Evolutionary conservation across 257 asterid species (phyloP).

Genomic region (Solanum chilense): DNA sequence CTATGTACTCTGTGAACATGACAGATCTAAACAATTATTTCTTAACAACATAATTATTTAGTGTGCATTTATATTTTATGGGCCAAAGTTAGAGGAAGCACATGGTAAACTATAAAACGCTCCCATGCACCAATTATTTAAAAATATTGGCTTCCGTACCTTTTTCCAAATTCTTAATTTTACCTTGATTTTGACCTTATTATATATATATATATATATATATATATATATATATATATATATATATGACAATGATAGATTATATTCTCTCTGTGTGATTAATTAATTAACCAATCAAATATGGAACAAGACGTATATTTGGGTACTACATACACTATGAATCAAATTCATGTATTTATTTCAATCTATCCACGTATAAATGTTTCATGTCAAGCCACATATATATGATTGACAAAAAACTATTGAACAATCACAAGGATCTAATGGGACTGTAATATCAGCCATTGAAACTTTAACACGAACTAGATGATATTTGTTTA

Average conservation of each 20-base stretch:
- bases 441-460: not conserved
- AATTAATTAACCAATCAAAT: not conserved
- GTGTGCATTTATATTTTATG: not conserved
- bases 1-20: not conserved
- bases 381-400: not conserved
- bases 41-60: too few relatives aligned
- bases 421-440: not conserved
- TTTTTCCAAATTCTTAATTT: not conserved
- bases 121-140: not conserved
- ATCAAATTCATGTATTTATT: not conserved
- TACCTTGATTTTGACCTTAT: not conserved
- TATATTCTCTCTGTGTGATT: not conserved
- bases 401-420: not conserved
- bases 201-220: not conserved
- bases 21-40: not conserved
- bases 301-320: not conserved
- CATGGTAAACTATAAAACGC: not conserved
- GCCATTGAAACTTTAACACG: not conserved
- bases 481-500: not conserved
- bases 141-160: not conserved
- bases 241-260: not conserved
- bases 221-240: not conserved
- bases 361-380: not conserved
- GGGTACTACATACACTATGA: too few relatives aligned
- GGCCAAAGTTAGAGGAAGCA: not conserved